Evolutionary conservation across 352 stramenopile genomes (phyloP).

Genomic region (Globisporangium okanoganense): DNA sequence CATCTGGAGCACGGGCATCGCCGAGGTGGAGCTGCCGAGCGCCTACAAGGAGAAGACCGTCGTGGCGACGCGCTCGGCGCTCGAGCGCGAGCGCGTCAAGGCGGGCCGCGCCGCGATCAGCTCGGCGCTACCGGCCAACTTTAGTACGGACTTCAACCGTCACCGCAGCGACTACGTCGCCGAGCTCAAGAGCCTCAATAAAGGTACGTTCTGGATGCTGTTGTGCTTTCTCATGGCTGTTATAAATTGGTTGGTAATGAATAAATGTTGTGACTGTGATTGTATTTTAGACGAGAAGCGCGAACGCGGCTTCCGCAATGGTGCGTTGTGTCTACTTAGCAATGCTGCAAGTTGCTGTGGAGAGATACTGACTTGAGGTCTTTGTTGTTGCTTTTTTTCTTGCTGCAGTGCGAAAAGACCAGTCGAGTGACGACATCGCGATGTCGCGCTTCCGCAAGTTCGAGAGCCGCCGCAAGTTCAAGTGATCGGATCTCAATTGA

Average conservation of each 20-base stretch:
- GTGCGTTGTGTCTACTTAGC: constrained; percentile 17
- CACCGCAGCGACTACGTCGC: constrained; percentile 62
- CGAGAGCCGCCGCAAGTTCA: constrained; percentile 50
- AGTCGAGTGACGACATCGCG: constrained; percentile 58
- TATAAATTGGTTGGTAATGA: not conserved
- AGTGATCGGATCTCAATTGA: constrained; percentile 8
- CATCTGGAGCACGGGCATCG: constrained; percentile 75
- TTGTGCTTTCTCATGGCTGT: not conserved
- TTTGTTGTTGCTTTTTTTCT: not conserved
- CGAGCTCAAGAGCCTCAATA: constrained; percentile 63
- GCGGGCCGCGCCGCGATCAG: constrained; percentile 19
- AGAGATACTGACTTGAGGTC: not conserved
- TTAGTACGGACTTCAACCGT: constrained; percentile 75
- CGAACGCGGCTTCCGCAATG: constrained; percentile 56
- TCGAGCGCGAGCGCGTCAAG: constrained; percentile 27
- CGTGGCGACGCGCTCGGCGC: constrained; percentile 41
- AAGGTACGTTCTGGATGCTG: constrained; percentile 26
- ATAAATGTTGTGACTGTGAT: constrained; percentile 5
- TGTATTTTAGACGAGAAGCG: constrained; percentile 57
- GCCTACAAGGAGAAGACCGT: constrained; percentile 49
- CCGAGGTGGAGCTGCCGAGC: constrained; percentile 67
- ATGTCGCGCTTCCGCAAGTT: constrained; percentile 72
- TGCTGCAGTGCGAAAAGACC: constrained; percentile 48
- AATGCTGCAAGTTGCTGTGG: not conserved
- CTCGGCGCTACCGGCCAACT: constrained; percentile 65